Evolutionary conservation across 2,329 filamentous ascomycete species (phyloP).

Genomic region (Paecilomyces formosus): DNA sequence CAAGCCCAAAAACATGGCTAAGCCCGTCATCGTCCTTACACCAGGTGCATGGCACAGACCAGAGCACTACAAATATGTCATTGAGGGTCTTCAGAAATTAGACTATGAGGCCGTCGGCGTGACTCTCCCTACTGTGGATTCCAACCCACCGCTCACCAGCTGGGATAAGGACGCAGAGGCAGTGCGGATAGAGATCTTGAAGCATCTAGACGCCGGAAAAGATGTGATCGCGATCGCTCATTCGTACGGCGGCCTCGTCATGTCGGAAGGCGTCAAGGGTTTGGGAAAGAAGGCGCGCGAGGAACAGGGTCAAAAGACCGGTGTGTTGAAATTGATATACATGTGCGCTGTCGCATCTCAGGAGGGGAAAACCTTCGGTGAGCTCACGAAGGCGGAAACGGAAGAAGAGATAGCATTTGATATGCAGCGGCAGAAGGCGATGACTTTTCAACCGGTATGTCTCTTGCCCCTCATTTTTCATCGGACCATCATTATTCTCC

Average conservation of each 20-base stretch:
- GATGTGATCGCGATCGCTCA: conserved; percentile 23
- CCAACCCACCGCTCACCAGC: conserved; percentile 14
- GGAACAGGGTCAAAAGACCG: conserved; percentile 9
- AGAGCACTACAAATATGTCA: conserved; percentile 10
- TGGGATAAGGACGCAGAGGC: conserved; percentile 20
- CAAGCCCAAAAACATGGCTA: background rate
- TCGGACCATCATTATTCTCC: too few species aligned
- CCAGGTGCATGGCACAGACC: conserved; percentile 22
- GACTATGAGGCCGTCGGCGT: conserved; percentile 15
- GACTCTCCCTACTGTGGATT: conserved; percentile 16
- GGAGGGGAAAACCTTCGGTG: background rate
- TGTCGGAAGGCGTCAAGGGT: conserved; percentile 22
- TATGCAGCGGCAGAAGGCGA: background rate
- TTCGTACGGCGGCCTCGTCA: conserved; percentile 25
- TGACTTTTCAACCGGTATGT: background rate
- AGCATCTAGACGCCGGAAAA: conserved; percentile 13
- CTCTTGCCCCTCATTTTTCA: background rate
- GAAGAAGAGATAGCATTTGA: background rate
- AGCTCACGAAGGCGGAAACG: background rate
- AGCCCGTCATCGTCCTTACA: conserved; percentile 17
- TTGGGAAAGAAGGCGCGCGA: conserved; percentile 16
- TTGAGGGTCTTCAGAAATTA: conserved; percentile 11
- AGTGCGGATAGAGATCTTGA: conserved; percentile 7
- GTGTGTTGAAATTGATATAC: conserved; percentile 17
- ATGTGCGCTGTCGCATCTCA: conserved; percentile 11